phyloP scores from a whole-genome alignment of 768 basidiomycete species.

The Mycena epipterygia region DNA sequence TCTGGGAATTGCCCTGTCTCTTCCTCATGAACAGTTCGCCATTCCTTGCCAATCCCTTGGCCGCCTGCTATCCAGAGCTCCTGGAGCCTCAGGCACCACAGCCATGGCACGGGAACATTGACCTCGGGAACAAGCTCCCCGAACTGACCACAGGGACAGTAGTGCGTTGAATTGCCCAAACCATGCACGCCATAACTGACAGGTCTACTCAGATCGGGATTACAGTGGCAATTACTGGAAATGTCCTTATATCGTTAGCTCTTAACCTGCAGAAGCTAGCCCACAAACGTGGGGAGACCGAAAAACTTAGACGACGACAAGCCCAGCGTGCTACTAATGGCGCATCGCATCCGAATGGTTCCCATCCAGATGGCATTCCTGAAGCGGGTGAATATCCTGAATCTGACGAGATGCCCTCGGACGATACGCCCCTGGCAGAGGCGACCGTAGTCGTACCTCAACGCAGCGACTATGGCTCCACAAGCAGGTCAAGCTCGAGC shows the following conservation, averaged over 20 bases:
- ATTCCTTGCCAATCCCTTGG: neutral
- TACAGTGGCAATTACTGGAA: slow-evolving; percentile 83
- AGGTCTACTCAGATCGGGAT: slow-evolving; percentile 80
- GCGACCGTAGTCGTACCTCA: neutral
- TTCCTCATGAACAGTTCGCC: no score
- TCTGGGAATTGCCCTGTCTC: no score
- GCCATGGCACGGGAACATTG: neutral
- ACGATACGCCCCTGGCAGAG: slow-evolving; percentile 3
- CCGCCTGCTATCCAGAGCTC: slow-evolving; percentile 29
- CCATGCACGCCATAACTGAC: slow-evolving; percentile 22
- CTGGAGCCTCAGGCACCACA: neutral
- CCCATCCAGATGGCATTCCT: slow-evolving; percentile 23
- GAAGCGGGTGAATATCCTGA: slow-evolving; percentile 21
- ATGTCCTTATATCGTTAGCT: slow-evolving; percentile 90
- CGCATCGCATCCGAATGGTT: slow-evolving; percentile 13
- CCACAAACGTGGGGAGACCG: slow-evolving; percentile 75
- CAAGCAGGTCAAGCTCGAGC: slow-evolving; percentile 13
- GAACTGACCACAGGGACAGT: slow-evolving; percentile 30
- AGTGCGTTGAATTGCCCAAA: slow-evolving; percentile 3
- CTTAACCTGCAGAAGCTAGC: slow-evolving; percentile 95
- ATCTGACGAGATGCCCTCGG: neutral
- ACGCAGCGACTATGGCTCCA: slow-evolving; percentile 30
- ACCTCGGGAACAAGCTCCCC: slow-evolving; percentile 32
- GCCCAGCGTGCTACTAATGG: slow-evolving; percentile 20
- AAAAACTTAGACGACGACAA: slow-evolving; percentile 35